Percentiles rank a stretch among this genome's conserved stretches.
phyloP scores from a whole-genome alignment of 257 asterid species.

The Capsicum rhomboideum region DNA sequence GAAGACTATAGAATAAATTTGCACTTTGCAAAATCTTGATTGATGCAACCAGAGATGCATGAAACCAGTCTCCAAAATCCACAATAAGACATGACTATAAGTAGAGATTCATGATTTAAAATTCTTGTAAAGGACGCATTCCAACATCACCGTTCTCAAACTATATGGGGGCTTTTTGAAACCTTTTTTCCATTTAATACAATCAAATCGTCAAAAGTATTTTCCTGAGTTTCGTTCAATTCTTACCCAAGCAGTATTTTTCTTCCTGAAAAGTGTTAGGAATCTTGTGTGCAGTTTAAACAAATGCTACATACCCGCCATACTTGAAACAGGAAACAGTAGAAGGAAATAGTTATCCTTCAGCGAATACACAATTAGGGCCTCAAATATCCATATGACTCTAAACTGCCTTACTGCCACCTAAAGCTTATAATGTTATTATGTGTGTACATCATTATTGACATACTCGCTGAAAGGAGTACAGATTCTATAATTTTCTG shows the following conservation, averaged over 20 bases:
- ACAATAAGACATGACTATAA: neutral
- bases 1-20: neutral
- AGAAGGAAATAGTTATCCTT: neutral
- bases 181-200: neutral
- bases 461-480: neutral
- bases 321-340: neutral
- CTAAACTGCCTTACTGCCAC: neutral
- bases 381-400: neutral
- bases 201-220: neutral
- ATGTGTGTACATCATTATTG: neutral
- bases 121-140: neutral
- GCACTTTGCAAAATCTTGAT: neutral
- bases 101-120: neutral
- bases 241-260: neutral
- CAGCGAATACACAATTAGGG: neutral
- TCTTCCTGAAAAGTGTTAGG: neutral
- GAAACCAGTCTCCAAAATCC: neutral
- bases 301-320: neutral
- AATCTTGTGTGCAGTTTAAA: neutral
- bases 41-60: neutral
- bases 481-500: neutral
- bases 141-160: neutral
- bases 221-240: neutral
- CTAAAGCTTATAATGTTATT: neutral
- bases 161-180: neutral